These are phyloP conservation scores for Stephania yunnanensis DNA, from an alignment of 164 flowering plant genomes.

Conservation along the genomic window DNA sequence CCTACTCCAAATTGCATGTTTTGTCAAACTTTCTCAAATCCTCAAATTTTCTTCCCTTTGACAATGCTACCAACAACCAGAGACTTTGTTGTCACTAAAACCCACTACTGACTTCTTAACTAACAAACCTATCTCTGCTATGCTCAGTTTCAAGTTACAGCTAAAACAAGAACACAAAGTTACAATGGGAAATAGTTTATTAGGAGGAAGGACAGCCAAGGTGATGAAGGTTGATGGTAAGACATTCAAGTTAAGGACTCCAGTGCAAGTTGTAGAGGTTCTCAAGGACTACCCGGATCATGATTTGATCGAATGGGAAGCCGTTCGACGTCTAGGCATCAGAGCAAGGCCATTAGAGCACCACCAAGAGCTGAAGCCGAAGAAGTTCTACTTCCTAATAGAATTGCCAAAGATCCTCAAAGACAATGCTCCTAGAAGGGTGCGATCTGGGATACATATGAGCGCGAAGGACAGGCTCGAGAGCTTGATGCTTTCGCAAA, in stretches of 20 bases:
- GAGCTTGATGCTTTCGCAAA: slow-evolving; percentile 35
- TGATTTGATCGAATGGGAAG: slow-evolving; percentile 42
- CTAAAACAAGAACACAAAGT: neutral
- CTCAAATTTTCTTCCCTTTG: neutral
- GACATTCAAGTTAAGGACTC: slow-evolving; percentile 42
- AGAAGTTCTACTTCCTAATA: slow-evolving; percentile 41
- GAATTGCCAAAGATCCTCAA: slow-evolving; percentile 34
- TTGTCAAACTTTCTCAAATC: neutral
- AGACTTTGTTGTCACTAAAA: neutral
- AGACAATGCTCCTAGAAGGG: slow-evolving; percentile 24
- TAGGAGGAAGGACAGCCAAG: slow-evolving; percentile 35
- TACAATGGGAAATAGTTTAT: slow-evolving; percentile 48
- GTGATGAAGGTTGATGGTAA: slow-evolving; percentile 54
- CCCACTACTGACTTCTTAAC: neutral
- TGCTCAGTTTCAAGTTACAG: neutral
- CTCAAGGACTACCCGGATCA: slow-evolving; percentile 40
- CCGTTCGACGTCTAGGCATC: slow-evolving; percentile 41
- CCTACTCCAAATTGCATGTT: neutral
- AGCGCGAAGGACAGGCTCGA: slow-evolving; percentile 59
- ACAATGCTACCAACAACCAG: neutral
- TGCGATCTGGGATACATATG: slow-evolving; percentile 42
- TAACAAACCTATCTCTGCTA: neutral
- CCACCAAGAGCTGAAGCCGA: slow-evolving; percentile 36
- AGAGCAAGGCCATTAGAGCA: slow-evolving; percentile 45
- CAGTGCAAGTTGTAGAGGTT: slow-evolving; percentile 32